Conservation (phyloP, 2,329 filamentous ascomycete species). For the Aspergillus sp. region DNA sequence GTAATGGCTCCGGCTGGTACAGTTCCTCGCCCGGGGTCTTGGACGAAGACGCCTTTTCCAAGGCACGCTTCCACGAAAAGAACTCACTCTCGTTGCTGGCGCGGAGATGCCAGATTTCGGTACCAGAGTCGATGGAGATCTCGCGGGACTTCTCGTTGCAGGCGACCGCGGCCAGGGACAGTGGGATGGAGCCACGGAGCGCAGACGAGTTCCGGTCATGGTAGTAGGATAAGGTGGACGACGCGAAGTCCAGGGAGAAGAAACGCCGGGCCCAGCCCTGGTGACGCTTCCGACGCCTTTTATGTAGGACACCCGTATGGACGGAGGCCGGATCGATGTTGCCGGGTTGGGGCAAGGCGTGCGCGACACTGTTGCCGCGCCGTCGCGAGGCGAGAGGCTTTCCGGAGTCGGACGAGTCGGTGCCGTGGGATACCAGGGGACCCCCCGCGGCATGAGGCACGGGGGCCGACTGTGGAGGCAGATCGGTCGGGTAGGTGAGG, state of each 20-base stretch:
- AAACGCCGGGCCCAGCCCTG: slow-evolving; percentile 91
- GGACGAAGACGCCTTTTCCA: slow-evolving; percentile 82
- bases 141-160: slow-evolving; percentile 85
- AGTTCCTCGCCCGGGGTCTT: slow-evolving; percentile 42
- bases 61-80: slow-evolving; percentile 77
- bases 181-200: slow-evolving; percentile 84
- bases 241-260: slow-evolving; percentile 93
- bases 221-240: slow-evolving; percentile 94
- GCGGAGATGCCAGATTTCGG: slow-evolving; percentile 93
- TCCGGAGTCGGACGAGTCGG: slow-evolving; percentile 53
- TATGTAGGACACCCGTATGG: slow-evolving; percentile 81
- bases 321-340: slow-evolving; percentile 50
- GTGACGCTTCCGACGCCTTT: slow-evolving; percentile 87
- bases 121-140: slow-evolving; percentile 94
- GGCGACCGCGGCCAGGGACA: slow-evolving; percentile 86
- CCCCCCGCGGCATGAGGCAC: slow-evolving; percentile 41
- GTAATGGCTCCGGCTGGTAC: slow-evolving; percentile 28
- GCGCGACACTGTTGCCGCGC: slow-evolving; percentile 29
- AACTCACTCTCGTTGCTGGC: slow-evolving; percentile 84
- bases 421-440: slow-evolving; percentile 34
- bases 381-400: slow-evolving; percentile 35
- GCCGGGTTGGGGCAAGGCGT: slow-evolving; percentile 22
- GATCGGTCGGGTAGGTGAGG: slow-evolving; percentile 84
- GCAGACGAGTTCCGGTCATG: slow-evolving; percentile 91
- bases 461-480: slow-evolving; percentile 44